Evolutionary conservation across 495 filamentous ascomycete species (phyloP).

Genomic region (Chaetomidium leptoderma): DNA sequence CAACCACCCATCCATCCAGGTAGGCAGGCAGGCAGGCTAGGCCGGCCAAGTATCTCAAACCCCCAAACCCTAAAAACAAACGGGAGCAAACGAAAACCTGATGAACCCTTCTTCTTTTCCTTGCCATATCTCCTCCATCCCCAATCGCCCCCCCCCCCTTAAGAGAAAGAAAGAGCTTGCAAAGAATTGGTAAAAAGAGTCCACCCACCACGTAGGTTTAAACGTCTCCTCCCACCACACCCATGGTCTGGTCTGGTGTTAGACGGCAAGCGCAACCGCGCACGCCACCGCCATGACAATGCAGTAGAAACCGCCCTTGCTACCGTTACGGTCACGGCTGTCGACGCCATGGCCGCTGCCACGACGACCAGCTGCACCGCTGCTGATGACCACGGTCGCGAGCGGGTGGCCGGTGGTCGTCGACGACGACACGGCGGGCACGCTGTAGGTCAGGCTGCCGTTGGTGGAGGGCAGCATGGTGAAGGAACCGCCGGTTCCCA

Average conservation of each 20-base stretch:
- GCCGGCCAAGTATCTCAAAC: too few species aligned
- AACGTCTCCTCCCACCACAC: too few species aligned
- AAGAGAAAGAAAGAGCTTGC: background rate
- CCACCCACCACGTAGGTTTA: too few species aligned
- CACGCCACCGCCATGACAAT: slow-evolving; percentile 4
- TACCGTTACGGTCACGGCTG: background rate
- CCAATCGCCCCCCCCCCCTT: background rate
- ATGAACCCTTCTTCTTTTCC: background rate
- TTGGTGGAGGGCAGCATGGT: slow-evolving; percentile 5
- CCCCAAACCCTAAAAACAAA: too few species aligned
- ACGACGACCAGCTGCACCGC: background rate
- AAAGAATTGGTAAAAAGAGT: too few species aligned
- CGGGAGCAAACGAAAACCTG: too few species aligned
- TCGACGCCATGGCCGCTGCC: background rate
- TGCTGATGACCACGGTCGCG: background rate
- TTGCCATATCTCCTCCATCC: too few species aligned
- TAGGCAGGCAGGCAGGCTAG: too few species aligned
- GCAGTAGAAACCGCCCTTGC: slow-evolving; percentile 9
- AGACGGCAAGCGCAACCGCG: background rate
- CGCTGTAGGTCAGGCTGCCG: slow-evolving; percentile 4
- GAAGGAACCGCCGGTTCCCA: background rate
- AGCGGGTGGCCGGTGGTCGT: too few species aligned
- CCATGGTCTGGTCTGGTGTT: background rate
- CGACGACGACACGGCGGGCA: too few species aligned
- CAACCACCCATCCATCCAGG: background rate